Conservation (phyloP, 345 rosid genomes). For the Chamaenerion angustifolium region DNA sequence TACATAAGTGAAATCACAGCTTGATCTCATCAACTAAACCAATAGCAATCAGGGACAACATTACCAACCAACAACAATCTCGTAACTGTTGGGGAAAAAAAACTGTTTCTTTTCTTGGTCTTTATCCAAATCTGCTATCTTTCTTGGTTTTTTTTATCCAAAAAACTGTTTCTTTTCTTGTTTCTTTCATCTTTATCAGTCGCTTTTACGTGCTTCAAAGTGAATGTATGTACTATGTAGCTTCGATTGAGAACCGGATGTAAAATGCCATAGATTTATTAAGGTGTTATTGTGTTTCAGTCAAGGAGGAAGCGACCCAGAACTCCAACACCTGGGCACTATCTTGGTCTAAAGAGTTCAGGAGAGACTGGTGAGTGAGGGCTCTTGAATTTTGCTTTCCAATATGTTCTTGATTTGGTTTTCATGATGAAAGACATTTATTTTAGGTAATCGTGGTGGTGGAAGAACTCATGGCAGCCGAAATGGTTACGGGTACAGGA, state of each 20-base stretch:
- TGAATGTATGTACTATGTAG: no score
- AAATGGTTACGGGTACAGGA: slow-evolving; percentile 43
- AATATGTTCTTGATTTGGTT: neutral
- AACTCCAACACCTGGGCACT: slow-evolving; percentile 98
- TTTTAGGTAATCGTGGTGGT: slow-evolving; percentile 46
- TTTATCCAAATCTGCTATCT: no score
- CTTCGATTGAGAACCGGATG: no score
- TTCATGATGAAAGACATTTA: neutral
- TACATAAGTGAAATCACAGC: slow-evolving; percentile 79
- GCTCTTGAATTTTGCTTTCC: neutral
- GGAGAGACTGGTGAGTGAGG: slow-evolving; percentile 57
- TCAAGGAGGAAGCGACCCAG: slow-evolving; percentile 94
- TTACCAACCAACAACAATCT: no score
- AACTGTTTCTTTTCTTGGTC: no score
- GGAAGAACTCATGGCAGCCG: slow-evolving; percentile 44
- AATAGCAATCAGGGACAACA: no score
- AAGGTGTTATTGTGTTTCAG: slow-evolving; percentile 28
- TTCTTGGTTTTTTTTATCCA: no score
- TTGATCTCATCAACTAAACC: slow-evolving; percentile 72
- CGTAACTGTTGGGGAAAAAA: no score
- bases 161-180: no score
- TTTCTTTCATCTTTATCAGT: no score
- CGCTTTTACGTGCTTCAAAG: no score
- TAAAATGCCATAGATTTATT: no score
- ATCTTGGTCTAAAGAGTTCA: slow-evolving; percentile 84